Evolutionary conservation across 2,329 filamentous ascomycete species (phyloP).

Genomic region (Clonostachys sp.): DNA sequence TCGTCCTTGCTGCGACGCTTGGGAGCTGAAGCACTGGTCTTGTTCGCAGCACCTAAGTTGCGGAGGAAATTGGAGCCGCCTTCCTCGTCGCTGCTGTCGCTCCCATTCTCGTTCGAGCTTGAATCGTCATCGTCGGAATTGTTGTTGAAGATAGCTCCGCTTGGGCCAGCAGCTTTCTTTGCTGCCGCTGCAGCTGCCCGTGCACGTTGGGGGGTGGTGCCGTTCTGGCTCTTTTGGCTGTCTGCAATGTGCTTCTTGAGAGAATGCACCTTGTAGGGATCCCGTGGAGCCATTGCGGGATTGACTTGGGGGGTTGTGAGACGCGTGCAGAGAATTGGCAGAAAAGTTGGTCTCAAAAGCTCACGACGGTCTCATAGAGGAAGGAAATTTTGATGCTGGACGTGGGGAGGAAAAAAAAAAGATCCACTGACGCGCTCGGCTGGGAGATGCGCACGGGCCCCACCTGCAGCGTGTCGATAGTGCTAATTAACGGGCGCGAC

Average conservation of each 20-base stretch:
- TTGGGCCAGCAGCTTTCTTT: constrained; percentile 7
- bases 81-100: constrained; percentile 23
- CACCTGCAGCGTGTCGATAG: too few species aligned
- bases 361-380: too few species aligned
- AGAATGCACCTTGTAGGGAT: constrained; percentile 27
- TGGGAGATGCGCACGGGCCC: too few species aligned
- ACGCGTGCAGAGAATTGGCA: too few species aligned
- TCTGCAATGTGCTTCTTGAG: constrained; percentile 30
- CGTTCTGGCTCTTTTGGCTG: constrained; percentile 25
- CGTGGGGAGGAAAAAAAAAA: too few species aligned
- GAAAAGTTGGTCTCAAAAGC: too few species aligned
- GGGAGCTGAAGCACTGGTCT: constrained; percentile 5
- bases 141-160: constrained; percentile 16
- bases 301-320: too few species aligned
- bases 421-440: too few species aligned
- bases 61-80: constrained; percentile 20
- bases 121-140: constrained; percentile 20
- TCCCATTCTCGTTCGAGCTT: constrained; percentile 22
- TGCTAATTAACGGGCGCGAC: too few species aligned
- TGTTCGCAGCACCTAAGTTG: constrained; percentile 16
- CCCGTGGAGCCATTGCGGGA: constrained; percentile 27
- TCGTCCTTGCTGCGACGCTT: constrained; percentile 23
- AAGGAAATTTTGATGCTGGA: too few species aligned
- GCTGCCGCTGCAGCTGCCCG: neutral
- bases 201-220: constrained; percentile 5